Percentiles rank a stretch among this genome's conserved stretches.
These are phyloP conservation scores for Pontederia paniculata DNA, from an alignment of 176 grass and related monocot species.

Conservation along the genomic window DNA sequence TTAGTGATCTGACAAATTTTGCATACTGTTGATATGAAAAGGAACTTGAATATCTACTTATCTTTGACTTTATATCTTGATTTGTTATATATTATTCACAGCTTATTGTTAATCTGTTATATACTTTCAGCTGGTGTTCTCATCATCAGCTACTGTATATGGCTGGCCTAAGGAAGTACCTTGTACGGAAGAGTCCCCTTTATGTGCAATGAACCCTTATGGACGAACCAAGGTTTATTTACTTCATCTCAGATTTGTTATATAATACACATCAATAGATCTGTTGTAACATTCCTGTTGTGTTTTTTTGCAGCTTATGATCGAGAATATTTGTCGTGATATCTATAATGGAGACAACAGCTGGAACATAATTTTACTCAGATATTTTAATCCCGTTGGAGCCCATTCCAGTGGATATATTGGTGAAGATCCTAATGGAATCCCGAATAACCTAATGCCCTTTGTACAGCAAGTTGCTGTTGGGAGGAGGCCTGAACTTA, in stretches of 20 bases:
- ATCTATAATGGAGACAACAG: slow-evolving; percentile 45
- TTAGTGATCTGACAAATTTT: too few species aligned
- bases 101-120: not conserved
- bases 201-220: slow-evolving; percentile 82
- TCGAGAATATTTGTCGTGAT: slow-evolving; percentile 86
- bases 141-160: slow-evolving; percentile 92
- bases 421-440: slow-evolving; percentile 68
- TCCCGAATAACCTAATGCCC: slow-evolving; percentile 97
- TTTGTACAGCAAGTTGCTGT: slow-evolving; percentile 98
- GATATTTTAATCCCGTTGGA: slow-evolving; percentile 96
- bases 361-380: slow-evolving; percentile 89
- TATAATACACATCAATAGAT: not conserved
- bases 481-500: slow-evolving; percentile 61
- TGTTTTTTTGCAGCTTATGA: slow-evolving; percentile 49
- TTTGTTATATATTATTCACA: too few species aligned
- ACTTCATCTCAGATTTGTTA: not conserved
- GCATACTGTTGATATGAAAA: too few species aligned
- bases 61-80: too few species aligned
- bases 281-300: not conserved
- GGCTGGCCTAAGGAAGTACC: slow-evolving; percentile 93
- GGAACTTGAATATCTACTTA: too few species aligned
- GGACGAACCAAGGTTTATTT: slow-evolving; percentile 80
- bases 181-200: slow-evolving; percentile 90
- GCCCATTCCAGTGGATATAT: slow-evolving; percentile 74
- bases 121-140: slow-evolving; percentile 74